Evolutionary conservation across 78 protist species (phyloP), one percentile per base, ranked within the genome.

Genomic region (Cavenderia fasciculata): DNA sequence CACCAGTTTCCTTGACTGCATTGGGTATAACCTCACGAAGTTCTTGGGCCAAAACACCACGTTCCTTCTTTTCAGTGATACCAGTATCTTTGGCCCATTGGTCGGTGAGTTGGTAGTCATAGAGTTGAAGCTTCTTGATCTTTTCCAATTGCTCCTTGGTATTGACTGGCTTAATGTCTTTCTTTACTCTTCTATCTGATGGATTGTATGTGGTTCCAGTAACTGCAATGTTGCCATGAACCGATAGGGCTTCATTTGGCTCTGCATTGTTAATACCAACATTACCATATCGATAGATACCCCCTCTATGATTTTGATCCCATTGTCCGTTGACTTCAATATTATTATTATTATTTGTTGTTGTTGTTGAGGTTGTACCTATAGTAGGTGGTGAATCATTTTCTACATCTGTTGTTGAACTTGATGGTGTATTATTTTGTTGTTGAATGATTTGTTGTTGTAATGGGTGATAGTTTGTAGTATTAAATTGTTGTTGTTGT

Each of bases 21-120:
- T 33, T 38, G 52, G 95, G 95, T n/a, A 92, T 68, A 23, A 41
- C 47, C 12, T 52, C 16, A 2, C 29, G 57, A 10, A 92, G 56
- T 31, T 92, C 92, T 43, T 92, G 95, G 0, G 95, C 95, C 2
- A 92, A n/a, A 4, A 92, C 92, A 59, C 87, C 90, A 36, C 66
- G 27, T 33, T 79, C 95, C 10, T 10, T 51, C 43, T 52, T 54
- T 19, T 86, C 72, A 18, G 54, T 68, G 3, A 78, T 41, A 43
- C 56, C 74, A 43, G 40, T 33, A n/a, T 47, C 10, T 6, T 54
- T 70, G 0, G 34, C 51, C 95, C 91, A 92, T 31, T 46, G 70
- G n/a, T 73, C 54, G 2, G 31, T 66, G 41, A 78, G 52, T 27
- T 54, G 31, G 54, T 92, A 92, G 41, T 84, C 92, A 19, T 84